Base-by-base conservation (phyloP, 495 filamentous ascomycete genomes). In the Penicillium cinerascens region DNA sequence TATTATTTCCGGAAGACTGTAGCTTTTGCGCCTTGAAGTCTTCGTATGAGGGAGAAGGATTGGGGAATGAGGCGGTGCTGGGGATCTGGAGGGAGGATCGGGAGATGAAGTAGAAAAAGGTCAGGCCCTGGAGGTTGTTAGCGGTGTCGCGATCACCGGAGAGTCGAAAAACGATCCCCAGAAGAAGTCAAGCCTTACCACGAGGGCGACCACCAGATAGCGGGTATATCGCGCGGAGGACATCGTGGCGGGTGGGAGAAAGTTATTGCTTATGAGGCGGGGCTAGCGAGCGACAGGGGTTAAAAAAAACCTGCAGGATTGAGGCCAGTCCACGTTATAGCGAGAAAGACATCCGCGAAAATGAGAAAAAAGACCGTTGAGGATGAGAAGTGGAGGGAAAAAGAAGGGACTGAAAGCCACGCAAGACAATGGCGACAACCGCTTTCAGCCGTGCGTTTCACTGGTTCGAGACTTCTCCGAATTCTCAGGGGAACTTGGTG, bases 151-250 rank as follows among this genome's bases (percentile, higher is more conserved):
- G 5, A 25, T 26, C 18, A 7, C 21, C 23, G 51, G 20, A 13
- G 22, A 16, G 39, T 10, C 17, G 37, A 25, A 0, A 21, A 23
- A 17, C n/a, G 20, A 26, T 13, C 22, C 13, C 13, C 20, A 2
- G 38, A 20, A 26, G 15, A 27, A 9, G 18, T 4, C 22, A 20
- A 29, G 18, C 27, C 35, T 66, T 74, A 97, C 93, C 58, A 95
- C 84, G 63, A 89, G 82, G 51, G 91, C 87, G 60, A 97, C 82
- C 52, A 96, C 72, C 57, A 96, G 84, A 73, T 97, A 97, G 67
- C 95, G 89, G 66, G 92, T 66, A 68, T 88, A 87, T 71, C 84
- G 82, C 54, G 79, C 80, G 44, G 80, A 81, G 51, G 83, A 82
- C 87, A 91, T 91, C 55, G 44, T 77, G 68, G 55, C 33, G 51